Evolutionary conservation across 23 red algal genomes (phyloP), one percentile per base, ranked within the genome.

Genomic region (Gracilaria caudata): DNA sequence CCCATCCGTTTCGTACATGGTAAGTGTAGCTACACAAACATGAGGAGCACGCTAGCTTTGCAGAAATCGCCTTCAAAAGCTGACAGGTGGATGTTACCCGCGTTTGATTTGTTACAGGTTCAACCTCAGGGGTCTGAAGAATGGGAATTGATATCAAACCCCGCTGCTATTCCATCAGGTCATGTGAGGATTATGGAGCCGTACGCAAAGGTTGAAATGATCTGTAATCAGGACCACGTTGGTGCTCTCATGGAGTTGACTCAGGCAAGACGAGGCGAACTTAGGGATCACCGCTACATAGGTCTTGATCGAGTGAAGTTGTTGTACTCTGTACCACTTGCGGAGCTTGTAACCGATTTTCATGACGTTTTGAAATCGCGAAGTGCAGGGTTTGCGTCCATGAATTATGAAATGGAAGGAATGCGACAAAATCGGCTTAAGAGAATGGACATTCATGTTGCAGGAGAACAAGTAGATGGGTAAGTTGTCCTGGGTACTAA

Each of bases 211-310:
- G 84, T 95, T 44, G 97, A 99, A 35, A 91, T 99, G 36, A 87
- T 99, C 11, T 91, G 88, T 32, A 86, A 85, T 17, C 56, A 88
- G 17, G 89, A 99, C 51, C 83, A 94, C 79, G 90, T 99, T 16
- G 97, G 97, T 37, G 19, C 92, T 21, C 47, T 99, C 23, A 99
- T 99, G 89, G 93, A 99, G 26, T 79, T 99, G 34, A 87, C 97
- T 14, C 83, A 91, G 59, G 55, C 51, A 33, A 84, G 97, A 72
- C 77, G 97, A 40, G 97, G 97, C 51, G 92, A 96, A 45, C 73
- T 99, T 25, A 23, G 78, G 57, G 97, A 99, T 51, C 94, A 95
- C 80, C 73, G 81, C 45, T 98, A 92, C 57, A 63, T 95, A 14
- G 74, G 64, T 19, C 46, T 74, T 51, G 79, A 87, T 54, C 81